phyloP scores from a whole-genome alignment of 2,329 filamentous ascomycete genomes.

The Stemphylium lycopersici region DNA sequence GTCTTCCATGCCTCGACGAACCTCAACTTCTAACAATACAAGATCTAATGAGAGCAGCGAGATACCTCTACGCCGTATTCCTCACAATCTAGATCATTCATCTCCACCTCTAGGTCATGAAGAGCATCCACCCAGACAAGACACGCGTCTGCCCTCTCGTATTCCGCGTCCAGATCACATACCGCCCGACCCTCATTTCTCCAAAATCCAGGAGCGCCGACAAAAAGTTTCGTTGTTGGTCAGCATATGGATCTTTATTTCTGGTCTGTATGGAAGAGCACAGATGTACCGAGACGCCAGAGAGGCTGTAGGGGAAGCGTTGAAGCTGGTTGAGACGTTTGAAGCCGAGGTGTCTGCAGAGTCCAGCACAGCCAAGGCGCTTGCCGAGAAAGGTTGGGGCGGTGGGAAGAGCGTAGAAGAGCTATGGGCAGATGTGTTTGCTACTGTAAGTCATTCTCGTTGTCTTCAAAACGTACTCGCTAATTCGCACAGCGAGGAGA shows the following conservation, averaged over 20 bases:
- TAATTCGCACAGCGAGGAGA: slow-evolving; percentile 65
- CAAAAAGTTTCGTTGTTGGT: slow-evolving; percentile 67
- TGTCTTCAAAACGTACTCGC: not conserved
- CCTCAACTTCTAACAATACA: slow-evolving; percentile 29
- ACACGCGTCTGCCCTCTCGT: slow-evolving; percentile 51
- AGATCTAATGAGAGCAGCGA: slow-evolving; percentile 41
- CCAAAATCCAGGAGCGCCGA: slow-evolving; percentile 58
- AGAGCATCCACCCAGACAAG: slow-evolving; percentile 52
- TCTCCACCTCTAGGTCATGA: slow-evolving; percentile 49
- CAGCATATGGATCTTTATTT: slow-evolving; percentile 88
- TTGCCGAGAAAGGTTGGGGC: slow-evolving; percentile 75
- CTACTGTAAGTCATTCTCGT: slow-evolving; percentile 66
- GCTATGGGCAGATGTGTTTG: slow-evolving; percentile 81
- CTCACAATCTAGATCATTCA: slow-evolving; percentile 49
- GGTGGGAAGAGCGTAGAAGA: slow-evolving; percentile 81
- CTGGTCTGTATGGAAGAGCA: slow-evolving; percentile 84
- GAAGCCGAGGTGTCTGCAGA: slow-evolving; percentile 71
- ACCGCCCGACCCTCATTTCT: slow-evolving; percentile 56
- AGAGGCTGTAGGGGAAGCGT: slow-evolving; percentile 81
- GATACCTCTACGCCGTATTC: slow-evolving; percentile 46
- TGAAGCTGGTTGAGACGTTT: slow-evolving; percentile 73
- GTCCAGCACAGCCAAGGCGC: slow-evolving; percentile 65
- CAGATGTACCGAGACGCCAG: slow-evolving; percentile 79
- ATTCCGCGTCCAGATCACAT: slow-evolving; percentile 44
- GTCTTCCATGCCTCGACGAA: slow-evolving; percentile 24